phyloP scores from a whole-genome alignment of 1,139 yeast genomes.

The Pichia sp. region DNA sequence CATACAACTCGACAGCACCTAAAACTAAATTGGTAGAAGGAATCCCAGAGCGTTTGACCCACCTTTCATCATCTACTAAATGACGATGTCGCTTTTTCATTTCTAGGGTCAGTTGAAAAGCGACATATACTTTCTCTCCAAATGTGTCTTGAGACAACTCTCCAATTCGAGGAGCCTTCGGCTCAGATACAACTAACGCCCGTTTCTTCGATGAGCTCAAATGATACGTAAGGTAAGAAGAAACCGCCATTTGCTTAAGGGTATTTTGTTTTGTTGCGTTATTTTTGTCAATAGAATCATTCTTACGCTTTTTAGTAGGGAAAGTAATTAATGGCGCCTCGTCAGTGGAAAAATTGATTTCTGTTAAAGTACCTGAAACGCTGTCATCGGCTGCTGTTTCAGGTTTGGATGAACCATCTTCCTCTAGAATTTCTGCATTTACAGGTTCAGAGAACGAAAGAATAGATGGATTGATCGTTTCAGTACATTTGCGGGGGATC shows the following conservation, averaged over 20 bases:
- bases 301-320: neutral
- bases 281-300: neutral
- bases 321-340: neutral
- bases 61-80: slow-evolving; percentile 17
- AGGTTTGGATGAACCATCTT: neutral
- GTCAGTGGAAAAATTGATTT: neutral
- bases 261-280: neutral
- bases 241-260: slow-evolving; percentile 7
- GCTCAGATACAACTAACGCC: neutral
- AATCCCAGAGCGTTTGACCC: slow-evolving; percentile 18
- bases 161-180: slow-evolving; percentile 5
- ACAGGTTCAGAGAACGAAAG: neutral
- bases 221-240: slow-evolving; percentile 10
- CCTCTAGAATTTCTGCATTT: neutral
- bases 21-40: slow-evolving; percentile 15
- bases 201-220: neutral
- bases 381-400: neutral
- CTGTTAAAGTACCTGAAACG: neutral
- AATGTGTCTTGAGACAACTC: slow-evolving; percentile 16
- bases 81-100: neutral
- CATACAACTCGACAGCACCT: slow-evolving; percentile 12
- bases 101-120: neutral
- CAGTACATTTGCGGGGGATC: neutral
- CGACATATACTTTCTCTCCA: neutral
- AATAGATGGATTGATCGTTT: neutral